phyloP scores from a whole-genome alignment of 1,139 yeast genomes.

The Yamadazyma blattariae region DNA sequence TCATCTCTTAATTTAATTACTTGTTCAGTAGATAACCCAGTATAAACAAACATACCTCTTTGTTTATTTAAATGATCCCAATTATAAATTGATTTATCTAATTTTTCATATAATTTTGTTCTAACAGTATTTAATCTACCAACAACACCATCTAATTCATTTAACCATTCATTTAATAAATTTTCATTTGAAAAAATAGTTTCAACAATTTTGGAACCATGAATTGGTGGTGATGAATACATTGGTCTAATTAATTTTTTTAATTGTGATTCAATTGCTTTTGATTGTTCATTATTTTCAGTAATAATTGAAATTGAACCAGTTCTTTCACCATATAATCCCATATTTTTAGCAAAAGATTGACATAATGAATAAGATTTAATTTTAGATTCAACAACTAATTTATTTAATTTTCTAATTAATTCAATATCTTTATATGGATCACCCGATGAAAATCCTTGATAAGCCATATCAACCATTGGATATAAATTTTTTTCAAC shows the following conservation, averaged over 20 bases:
- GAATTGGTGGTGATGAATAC: constrained; percentile 92
- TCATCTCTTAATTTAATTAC: constrained; percentile 67
- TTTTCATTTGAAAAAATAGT: constrained; percentile 61
- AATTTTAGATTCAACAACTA: constrained; percentile 45
- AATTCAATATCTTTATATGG: constrained; percentile 48
- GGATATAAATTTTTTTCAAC: constrained; percentile 67
- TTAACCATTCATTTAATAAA: constrained; percentile 71
- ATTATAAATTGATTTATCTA: constrained; percentile 54
- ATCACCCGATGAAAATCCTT: constrained; percentile 90
- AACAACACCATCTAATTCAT: constrained; percentile 75
- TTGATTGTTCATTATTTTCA: constrained; percentile 40
- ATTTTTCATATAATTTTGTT: constrained; percentile 55
- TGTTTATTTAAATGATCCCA: constrained; percentile 90
- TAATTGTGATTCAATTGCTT: constrained; percentile 70
- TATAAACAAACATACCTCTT: constrained; percentile 96
- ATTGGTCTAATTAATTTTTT: constrained; percentile 80
- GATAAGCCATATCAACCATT: constrained; percentile 93
- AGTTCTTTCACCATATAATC: constrained; percentile 92
- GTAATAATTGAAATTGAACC: constrained; percentile 78
- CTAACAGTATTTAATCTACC: constrained; percentile 77
- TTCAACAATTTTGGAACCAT: constrained; percentile 87
- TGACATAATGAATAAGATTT: constrained; percentile 71
- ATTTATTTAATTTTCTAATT: constrained; percentile 48
- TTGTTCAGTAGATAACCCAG: constrained; percentile 73
- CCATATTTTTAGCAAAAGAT: constrained; percentile 96